Base-by-base conservation (phyloP, 495 filamentous ascomycete genomes). In the Paragyromitra xinjiangensis region DNA sequence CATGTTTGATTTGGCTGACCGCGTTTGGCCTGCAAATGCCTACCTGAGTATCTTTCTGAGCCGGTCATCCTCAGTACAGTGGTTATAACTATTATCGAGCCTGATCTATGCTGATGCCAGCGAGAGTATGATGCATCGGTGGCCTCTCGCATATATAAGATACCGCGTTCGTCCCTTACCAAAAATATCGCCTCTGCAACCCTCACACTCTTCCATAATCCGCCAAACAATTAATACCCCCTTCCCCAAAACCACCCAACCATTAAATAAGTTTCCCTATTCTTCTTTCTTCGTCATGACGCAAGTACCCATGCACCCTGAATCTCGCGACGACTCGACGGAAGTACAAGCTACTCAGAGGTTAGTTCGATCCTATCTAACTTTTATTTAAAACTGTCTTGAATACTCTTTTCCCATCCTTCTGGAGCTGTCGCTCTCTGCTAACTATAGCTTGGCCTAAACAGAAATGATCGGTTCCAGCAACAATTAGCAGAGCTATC, bases 311-410 rank as follows among this genome's bases (percentile, higher is more conserved):
- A 14, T 34, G 7, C 29, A 22, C 3, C 6, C 1, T 0, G 48
- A 22, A 19, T 19, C 1, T 3, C 1, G 42, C 42, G 44, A n/a
- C 8, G 12, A 12, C 19, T n/a, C 24, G 3, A 9, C 24, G 16
- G 14, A 16, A 22, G 26, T 9, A 44, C 59, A 29, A 26, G 24
- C 1, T n/a, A 24, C 50, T n/a, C 40, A 48, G 48, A 67, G 63
- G 71, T 73, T 68, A 45, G 34, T 68, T 59, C 6, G 37, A 6
- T 19, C 48, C 9, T 48, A 48, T 48, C 44, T 48, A 4, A n/a
- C 12, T 48, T 34, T n/a, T 16, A n/a, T 12, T 12, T 48, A 0
- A 29, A n/a, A 16, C 16, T 1, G 0, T 29, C 22, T 26, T 51
- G 16, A 1, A 50, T 24, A 37, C 7, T 39, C 6, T 3, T 34